Base-by-base conservation (phyloP, 1,284 basidiomycete genomes). In the Pterulicium gracile region DNA sequence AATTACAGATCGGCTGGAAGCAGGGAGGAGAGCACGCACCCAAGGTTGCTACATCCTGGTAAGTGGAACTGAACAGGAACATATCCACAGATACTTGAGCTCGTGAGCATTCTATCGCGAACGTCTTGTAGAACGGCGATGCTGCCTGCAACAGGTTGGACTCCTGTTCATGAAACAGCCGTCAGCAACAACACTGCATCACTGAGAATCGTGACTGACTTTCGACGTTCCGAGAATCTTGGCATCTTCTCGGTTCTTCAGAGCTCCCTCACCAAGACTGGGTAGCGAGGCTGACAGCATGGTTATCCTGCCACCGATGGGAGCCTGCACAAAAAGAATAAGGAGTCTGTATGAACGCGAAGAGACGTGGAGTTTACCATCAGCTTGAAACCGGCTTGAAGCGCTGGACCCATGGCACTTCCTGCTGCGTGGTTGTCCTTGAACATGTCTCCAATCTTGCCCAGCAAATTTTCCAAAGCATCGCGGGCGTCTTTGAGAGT, bases 41-140 rank as follows among this genome's bases (percentile, higher is more conserved):
- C 24, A 96, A 73, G 49, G 86, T 94, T 1, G 96, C 92, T 34
- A 98, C 90, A 64, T 99, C 96, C 54, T 95, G 94, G 63, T 98
- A 99, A 20, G 76, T 73, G 13, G 90, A 76, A 50, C 88, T 88
- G 69, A 97, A 98, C 46, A 98, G 73, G 83, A 97, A 98, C 95
- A 99, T 98, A 64, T 98, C 95, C 47, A 99, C 94, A 0, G 94
- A 94, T 32, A 99, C 88, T 64, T 98, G 96, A 5, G 88, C 85
- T 54, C 95, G 82, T 4, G 95, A 98, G 64, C 95, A 98, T 57
- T 98, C 95, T 61, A 98, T 98, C 15, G 96, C 92, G 56, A 98
- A 98, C 0, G 91, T 93, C 74, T 98, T 99, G 77, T 98, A 99
- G 72, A 97, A 99, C 4, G 86, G 78, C 24, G 88, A 89, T 0